Conservation (phyloP, 371 early-diverging fungal genomes). For the Mucor racemosus region DNA sequence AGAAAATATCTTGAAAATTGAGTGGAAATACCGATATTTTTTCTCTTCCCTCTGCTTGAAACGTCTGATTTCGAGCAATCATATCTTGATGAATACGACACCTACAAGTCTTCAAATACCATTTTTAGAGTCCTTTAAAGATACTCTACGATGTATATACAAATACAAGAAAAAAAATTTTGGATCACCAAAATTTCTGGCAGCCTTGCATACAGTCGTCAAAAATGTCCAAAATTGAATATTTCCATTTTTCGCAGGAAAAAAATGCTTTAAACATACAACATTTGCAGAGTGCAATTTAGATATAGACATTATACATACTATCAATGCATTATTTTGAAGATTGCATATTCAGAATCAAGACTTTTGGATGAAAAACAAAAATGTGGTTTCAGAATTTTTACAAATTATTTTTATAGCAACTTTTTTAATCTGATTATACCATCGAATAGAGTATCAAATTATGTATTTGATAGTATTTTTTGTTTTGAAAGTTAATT, state of each 20-base stretch:
- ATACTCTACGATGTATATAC: neutral
- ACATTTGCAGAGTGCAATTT: no score
- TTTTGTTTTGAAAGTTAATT: neutral
- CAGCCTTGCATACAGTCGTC: no score
- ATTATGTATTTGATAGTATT: neutral
- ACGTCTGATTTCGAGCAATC: neutral
- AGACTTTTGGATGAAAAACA: neutral
- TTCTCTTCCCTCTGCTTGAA: no score
- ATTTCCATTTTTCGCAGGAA: no score
- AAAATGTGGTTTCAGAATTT: neutral
- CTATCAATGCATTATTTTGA: neutral
- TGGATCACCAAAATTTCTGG: neutral
- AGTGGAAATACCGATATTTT: no score
- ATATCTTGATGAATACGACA: neutral
- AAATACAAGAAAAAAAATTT: neutral
- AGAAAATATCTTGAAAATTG: no score
- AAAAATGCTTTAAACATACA: no score
- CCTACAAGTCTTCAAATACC: neutral
- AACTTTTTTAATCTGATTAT: neutral
- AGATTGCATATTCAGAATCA: neutral
- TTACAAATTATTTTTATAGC: neutral
- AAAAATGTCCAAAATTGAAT: neutral
- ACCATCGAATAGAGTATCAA: neutral
- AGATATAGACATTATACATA: neutral
- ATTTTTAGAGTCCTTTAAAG: neutral